A percentile compares a stretch with the other conserved stretches of the same genome.
phyloP scores from a whole-genome alignment of 2,329 filamentous ascomycete genomes.

The Ophiocordyceps camponoti-leonardi region DNA sequence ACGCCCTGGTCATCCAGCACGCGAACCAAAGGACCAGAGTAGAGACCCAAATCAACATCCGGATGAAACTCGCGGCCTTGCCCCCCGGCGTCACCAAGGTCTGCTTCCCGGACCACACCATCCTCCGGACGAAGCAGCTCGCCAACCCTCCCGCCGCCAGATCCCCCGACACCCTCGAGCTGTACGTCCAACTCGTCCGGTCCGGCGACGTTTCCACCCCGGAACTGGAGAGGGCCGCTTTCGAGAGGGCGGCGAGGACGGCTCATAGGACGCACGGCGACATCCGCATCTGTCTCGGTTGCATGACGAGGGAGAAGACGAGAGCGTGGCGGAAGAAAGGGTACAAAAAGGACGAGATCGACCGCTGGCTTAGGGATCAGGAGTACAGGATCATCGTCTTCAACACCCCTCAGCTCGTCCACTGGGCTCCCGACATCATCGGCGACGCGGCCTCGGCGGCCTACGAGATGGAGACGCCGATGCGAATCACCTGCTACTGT shows the following conservation, averaged over 20 bases:
- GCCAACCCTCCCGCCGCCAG: slow-evolving; percentile 52
- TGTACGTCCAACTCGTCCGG: slow-evolving; percentile 72
- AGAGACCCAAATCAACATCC: slow-evolving; percentile 89
- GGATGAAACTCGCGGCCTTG: slow-evolving; percentile 59
- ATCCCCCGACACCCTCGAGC: slow-evolving; percentile 57
- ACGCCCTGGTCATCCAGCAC: background rate
- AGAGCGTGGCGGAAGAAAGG: slow-evolving; percentile 82
- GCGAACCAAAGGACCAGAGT: slow-evolving; percentile 57
- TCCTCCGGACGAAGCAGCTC: slow-evolving; percentile 85
- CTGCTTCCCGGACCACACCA: slow-evolving; percentile 75
- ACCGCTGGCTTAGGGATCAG: slow-evolving; percentile 69
- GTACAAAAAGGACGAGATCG: slow-evolving; percentile 84
- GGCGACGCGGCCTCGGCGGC: slow-evolving; percentile 29
- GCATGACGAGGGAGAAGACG: slow-evolving; percentile 81
- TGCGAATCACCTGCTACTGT: slow-evolving; percentile 96
- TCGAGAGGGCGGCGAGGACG: slow-evolving; percentile 29
- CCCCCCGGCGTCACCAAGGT: slow-evolving; percentile 62
- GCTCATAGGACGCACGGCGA: slow-evolving; percentile 18
- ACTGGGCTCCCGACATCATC: slow-evolving; percentile 51
- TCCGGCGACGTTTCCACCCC: slow-evolving; percentile 77
- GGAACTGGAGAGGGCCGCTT: slow-evolving; percentile 47
- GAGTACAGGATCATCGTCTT: slow-evolving; percentile 74
- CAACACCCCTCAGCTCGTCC: slow-evolving; percentile 74
- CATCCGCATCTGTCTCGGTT: slow-evolving; percentile 33
- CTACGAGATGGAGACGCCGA: slow-evolving; percentile 68